Evolutionary conservation across 352 stramenopile species (phyloP).

Genomic region (Globisporangium acanthophoron): DNA sequence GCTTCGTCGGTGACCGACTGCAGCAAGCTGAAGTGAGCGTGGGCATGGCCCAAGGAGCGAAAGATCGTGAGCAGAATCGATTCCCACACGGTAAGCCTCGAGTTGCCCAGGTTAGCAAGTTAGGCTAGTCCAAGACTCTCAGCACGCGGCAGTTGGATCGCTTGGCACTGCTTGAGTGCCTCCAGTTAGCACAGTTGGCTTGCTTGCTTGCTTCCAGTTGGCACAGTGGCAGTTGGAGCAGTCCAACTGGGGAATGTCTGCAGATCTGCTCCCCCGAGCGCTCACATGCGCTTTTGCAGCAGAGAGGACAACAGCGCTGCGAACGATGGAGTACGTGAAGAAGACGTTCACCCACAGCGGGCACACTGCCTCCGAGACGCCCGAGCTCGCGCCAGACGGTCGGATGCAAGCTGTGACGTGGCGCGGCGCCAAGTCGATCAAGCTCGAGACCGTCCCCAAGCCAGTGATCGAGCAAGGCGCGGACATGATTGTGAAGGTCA

Average conservation of each 20-base stretch:
- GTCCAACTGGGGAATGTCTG: slow-evolving; percentile 7
- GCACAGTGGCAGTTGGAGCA: no score
- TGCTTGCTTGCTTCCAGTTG: no score
- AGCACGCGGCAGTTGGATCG: no score
- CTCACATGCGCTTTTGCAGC: slow-evolving; percentile 11
- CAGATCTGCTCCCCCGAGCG: not conserved
- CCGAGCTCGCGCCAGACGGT: slow-evolving; percentile 14
- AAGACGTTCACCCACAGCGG: slow-evolving; percentile 20
- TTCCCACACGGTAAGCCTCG: no score
- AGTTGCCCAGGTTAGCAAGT: no score
- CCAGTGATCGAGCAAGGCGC: slow-evolving; percentile 45
- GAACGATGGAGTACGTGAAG: slow-evolving; percentile 29
- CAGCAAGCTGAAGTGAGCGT: no score
- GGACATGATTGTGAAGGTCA: slow-evolving; percentile 64
- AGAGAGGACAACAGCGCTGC: not conserved
- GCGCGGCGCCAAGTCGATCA: slow-evolving; percentile 43
- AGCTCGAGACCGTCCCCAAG: slow-evolving; percentile 46
- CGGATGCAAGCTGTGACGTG: slow-evolving; percentile 60
- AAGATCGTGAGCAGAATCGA: no score
- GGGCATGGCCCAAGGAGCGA: no score
- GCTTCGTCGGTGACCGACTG: no score
- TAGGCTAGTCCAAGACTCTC: no score
- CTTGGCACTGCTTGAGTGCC: no score
- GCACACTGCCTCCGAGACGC: not conserved
- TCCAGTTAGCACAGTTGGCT: no score